These are phyloP conservation scores for Paraphoma chrysanthemicola DNA, from an alignment of 2,329 filamentous ascomycete species.

Conservation along the genomic window DNA sequence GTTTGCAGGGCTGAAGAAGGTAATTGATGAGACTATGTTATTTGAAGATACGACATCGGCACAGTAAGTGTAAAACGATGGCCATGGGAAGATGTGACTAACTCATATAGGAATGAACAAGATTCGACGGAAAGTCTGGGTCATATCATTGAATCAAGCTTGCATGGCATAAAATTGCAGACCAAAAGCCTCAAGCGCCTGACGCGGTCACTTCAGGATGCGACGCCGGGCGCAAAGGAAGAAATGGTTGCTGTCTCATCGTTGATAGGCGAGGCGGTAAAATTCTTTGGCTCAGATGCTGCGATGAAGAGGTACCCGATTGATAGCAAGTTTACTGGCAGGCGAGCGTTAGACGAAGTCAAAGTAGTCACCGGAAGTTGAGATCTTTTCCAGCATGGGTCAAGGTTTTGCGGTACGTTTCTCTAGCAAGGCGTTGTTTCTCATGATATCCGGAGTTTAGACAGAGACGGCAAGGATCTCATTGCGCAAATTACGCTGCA, in stretches of 20 bases:
- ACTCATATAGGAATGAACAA: constrained; percentile 13
- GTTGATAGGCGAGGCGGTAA: constrained; percentile 23
- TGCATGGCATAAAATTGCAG: constrained; percentile 32
- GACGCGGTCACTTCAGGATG: constrained; percentile 33
- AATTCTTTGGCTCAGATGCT: constrained; percentile 29
- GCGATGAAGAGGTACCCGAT: constrained; percentile 20
- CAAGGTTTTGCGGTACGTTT: too few species aligned
- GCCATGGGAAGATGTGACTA: neutral
- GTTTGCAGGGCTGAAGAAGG: constrained; percentile 10
- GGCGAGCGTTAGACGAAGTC: constrained; percentile 28
- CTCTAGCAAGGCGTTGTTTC: too few species aligned
- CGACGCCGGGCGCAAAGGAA: constrained; percentile 21
- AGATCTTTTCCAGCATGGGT: neutral
- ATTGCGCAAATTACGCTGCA: neutral
- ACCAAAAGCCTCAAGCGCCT: constrained; percentile 30
- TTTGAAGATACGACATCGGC: constrained; percentile 14
- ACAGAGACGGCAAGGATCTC: too few species aligned
- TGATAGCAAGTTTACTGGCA: constrained; percentile 22
- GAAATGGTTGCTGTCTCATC: constrained; percentile 23
- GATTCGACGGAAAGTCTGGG: constrained; percentile 26
- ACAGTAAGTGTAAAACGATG: constrained; percentile 3
- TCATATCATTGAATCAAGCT: constrained; percentile 26
- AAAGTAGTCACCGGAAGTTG: constrained; percentile 4
- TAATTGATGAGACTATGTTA: constrained; percentile 14
- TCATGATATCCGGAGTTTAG: too few species aligned